Evolutionary conservation across 2,329 filamentous ascomycete species (phyloP).

Genomic region (Zymoseptoria crescenta): DNA sequence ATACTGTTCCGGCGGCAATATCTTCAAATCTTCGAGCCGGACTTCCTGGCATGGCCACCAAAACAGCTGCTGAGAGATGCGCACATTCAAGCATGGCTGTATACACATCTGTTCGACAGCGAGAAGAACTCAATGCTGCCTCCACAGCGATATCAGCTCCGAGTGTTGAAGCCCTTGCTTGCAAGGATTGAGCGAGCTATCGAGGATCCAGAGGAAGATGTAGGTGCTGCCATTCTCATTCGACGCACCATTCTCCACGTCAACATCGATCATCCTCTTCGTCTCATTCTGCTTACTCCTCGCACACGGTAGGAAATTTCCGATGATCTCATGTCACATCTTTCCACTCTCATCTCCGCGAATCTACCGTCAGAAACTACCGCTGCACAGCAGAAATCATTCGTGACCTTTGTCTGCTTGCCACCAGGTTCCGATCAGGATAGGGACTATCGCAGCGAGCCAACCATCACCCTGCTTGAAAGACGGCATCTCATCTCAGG

Average conservation of each 20-base stretch:
- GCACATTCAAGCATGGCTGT: constrained; percentile 59
- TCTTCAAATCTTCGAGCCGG: constrained; percentile 62
- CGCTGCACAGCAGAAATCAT: constrained; percentile 63
- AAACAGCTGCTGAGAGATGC: constrained; percentile 50
- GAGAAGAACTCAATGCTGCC: constrained; percentile 50
- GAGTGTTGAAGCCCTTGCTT: constrained; percentile 66
- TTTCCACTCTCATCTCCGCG: constrained; percentile 57
- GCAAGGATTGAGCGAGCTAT: constrained; percentile 65
- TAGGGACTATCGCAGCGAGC: constrained; percentile 18
- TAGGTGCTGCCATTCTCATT: constrained; percentile 45
- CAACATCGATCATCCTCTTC: constrained; percentile 8
- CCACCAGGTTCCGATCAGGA: constrained; percentile 12
- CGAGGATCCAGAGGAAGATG: constrained; percentile 76
- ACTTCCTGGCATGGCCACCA: constrained; percentile 56
- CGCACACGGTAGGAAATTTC: constrained; percentile 61
- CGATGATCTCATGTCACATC: constrained; percentile 64
- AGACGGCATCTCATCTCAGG: constrained; percentile 61
- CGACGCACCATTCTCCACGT: constrained; percentile 1
- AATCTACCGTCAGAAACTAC: constrained; percentile 56
- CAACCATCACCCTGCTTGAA: constrained; percentile 56
- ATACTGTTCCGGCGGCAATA: constrained; percentile 63
- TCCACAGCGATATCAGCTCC: constrained; percentile 60
- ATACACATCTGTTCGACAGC: constrained; percentile 57
- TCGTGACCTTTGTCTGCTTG: constrained; percentile 59
- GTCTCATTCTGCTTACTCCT: constrained; percentile 18